Evolutionary conservation across 164 flowering plant species (phyloP).

Genomic region (Aristolochia californica): DNA sequence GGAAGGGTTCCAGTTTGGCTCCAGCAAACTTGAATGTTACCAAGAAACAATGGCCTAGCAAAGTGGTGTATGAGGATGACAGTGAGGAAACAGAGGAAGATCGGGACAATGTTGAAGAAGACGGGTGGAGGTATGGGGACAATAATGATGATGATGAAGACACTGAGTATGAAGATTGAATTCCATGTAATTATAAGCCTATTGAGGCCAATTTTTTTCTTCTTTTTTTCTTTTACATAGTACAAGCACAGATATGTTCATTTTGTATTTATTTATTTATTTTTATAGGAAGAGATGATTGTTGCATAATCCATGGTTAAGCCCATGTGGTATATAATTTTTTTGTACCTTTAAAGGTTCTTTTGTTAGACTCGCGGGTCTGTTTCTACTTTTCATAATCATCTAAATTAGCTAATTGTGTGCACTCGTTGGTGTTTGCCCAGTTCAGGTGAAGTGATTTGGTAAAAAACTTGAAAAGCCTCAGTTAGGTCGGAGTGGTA

Average conservation of each 20-base stretch:
- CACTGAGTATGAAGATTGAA: slow-evolving; percentile 72
- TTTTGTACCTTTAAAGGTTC: too few relatives aligned
- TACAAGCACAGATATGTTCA: neutral
- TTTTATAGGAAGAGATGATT: too few relatives aligned
- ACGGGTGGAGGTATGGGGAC: slow-evolving; percentile 60
- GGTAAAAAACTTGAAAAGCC: too few relatives aligned
- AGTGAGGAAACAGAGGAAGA: slow-evolving; percentile 98
- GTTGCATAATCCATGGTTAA: too few relatives aligned
- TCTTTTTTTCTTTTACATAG: neutral
- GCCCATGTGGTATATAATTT: too few relatives aligned
- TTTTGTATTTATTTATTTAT: too few relatives aligned
- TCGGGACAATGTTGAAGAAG: slow-evolving; percentile 55
- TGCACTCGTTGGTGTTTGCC: too few relatives aligned
- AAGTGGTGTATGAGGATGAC: slow-evolving; percentile 63
- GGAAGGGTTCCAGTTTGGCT: slow-evolving; percentile 38
- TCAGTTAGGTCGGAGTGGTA: too few relatives aligned
- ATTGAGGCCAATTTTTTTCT: neutral
- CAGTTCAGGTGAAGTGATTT: too few relatives aligned
- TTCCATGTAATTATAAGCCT: neutral
- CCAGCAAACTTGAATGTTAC: slow-evolving; percentile 27
- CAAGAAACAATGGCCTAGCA: slow-evolving; percentile 45
- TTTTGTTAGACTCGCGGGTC: too few relatives aligned
- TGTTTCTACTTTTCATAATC: too few relatives aligned
- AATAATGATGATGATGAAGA: slow-evolving; percentile 82
- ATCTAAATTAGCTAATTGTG: too few relatives aligned